These are phyloP conservation scores for Lipomyces yarrowii DNA, from an alignment of 1,139 yeast species.

Conservation along the genomic window DNA sequence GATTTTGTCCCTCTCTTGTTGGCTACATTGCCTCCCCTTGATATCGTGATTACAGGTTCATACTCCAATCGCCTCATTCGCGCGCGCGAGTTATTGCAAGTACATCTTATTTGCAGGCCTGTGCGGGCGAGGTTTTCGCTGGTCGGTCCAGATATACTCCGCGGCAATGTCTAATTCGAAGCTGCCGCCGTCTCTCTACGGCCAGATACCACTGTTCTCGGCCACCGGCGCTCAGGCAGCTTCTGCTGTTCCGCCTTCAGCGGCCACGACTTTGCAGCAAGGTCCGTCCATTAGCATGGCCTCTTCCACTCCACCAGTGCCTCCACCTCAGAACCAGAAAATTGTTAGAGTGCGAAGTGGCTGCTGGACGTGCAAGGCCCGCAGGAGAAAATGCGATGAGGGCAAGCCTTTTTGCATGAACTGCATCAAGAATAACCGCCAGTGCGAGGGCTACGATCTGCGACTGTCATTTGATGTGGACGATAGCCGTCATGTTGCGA, in stretches of 20 bases:
- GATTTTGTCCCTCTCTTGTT: neutral
- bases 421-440: conserved; percentile 31
- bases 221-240: neutral
- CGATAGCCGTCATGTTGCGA: conserved; percentile 27
- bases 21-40: neutral
- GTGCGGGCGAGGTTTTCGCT: neutral
- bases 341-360: conserved; percentile 32
- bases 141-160: neutral
- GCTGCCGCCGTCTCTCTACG: neutral
- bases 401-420: conserved; percentile 31
- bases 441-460: conserved; percentile 30
- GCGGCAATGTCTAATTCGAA: neutral
- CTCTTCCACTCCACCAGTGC: conserved; percentile 2
- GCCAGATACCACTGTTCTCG: neutral
- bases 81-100: neutral
- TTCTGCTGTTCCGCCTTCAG: neutral
- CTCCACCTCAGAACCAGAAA: conserved; percentile 13
- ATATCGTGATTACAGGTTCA: neutral
- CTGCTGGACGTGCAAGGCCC: conserved; percentile 33
- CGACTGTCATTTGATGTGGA: conserved; percentile 32
- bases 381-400: conserved; percentile 32
- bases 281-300: neutral
- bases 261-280: neutral
- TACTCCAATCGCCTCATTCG: neutral
- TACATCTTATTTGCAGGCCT: neutral